Evolutionary conservation across 2,329 filamentous ascomycete genomes (phyloP), one percentile per base, ranked within the genome.

Genomic region (Xylariaceae sp.): DNA sequence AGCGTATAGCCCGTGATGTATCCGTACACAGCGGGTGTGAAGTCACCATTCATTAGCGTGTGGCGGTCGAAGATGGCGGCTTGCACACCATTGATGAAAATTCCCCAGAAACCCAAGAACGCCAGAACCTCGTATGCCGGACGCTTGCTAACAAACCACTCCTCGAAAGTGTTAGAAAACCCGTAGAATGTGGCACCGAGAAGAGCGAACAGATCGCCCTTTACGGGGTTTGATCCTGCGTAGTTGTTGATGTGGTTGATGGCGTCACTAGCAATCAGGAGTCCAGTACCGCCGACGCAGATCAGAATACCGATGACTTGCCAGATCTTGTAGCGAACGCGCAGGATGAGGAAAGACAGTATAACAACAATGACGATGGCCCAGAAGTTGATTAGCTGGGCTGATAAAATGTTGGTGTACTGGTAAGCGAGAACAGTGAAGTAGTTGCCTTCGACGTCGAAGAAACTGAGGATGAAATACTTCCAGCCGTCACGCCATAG

Each of bases 301-400:
- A 97, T 75, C 43, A 96, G 64, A 67, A 99, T 97, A 48, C 94
- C 94, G 31, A 81, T 59, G 61, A 96, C 82, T 75, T 97, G 94
- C 51, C 88, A 83, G 66, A 81, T 75, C 72, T 90, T 89, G 78
- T 99, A 99, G 62, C 94, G 88, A 40, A 99, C 94, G 58, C 78
- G 80, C 50, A 99, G 81, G 60, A 96, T 76, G 56, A 85, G 58
- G 71, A 95, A 91, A 27, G 90, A 96, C 57, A 96, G 73, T 53
- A 87, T 66, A 17, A 97, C 90, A 18, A 99, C 94, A 55, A 92
- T 85, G 44, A 95, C 89, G 59, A 99, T 97, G 60, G 91, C 89
- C 92, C 92, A 97, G 74, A 97, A 97, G 77, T 96, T 96, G 73
- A 99, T 90, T 45, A 99, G 80, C 76, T 97, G 91, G 14, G 90